Evolutionary conservation across 208 protist genomes (phyloP).

Genomic region (Herpetomonas tarakana): DNA sequence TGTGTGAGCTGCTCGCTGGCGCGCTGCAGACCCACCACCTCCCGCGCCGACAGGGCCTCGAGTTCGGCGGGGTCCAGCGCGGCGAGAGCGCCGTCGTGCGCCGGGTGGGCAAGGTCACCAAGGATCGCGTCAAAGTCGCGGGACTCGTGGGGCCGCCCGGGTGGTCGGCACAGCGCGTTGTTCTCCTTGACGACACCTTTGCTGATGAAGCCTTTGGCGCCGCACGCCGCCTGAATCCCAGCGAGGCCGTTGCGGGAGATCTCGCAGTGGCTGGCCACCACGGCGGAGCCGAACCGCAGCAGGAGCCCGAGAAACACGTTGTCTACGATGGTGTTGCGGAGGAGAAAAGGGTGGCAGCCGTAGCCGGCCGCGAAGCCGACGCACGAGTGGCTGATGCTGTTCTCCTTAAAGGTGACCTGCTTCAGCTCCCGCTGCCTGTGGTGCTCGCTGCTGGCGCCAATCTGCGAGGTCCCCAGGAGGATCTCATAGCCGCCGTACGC

Average conservation of each 20-base stretch:
- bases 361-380: slow-evolving; percentile 71
- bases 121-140: slow-evolving; percentile 46
- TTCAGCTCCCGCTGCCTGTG: slow-evolving; percentile 43
- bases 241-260: slow-evolving; percentile 70
- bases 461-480: slow-evolving; percentile 50
- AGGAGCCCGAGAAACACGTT: slow-evolving; percentile 88
- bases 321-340: slow-evolving; percentile 54
- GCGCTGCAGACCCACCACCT: slow-evolving; percentile 1
- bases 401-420: slow-evolving; percentile 74
- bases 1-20: slow-evolving; percentile 48
- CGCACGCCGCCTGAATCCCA: slow-evolving; percentile 67
- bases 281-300: slow-evolving; percentile 60
- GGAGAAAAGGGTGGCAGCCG: slow-evolving; percentile 70
- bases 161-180: slow-evolving; percentile 65
- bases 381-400: slow-evolving; percentile 64
- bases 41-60: not conserved
- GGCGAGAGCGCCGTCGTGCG: too few species aligned
- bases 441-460: slow-evolving; percentile 39
- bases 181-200: slow-evolving; percentile 44
- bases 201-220: slow-evolving; percentile 58
- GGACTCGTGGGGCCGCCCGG: slow-evolving; percentile 27
- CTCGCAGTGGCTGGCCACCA: slow-evolving; percentile 51
- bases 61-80: not conserved
- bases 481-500: slow-evolving; percentile 54
- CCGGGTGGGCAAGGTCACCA: slow-evolving; percentile 4